Base-by-base conservation (phyloP, 306 rosid species). In the Quercus cerris region DNA sequence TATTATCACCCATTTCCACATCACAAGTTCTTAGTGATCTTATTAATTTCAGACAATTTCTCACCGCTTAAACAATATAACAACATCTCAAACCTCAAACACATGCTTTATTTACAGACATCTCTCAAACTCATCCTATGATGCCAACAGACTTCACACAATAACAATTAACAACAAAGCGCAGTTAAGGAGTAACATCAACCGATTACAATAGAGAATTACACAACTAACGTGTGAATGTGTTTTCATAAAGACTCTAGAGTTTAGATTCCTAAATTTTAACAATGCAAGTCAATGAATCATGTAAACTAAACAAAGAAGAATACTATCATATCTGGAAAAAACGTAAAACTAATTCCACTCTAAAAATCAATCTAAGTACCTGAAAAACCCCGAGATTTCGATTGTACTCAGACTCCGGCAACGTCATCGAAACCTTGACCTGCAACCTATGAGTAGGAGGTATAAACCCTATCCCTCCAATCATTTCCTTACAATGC, bases 361-460 rank as follows among this genome's bases (percentile, higher is more conserved):
- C 71, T 66, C 70, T 51, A 63, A 78, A 31, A 85, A 74, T 33
- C 23, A 69, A 78, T 62, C 19, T 56, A 80, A 41, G 70, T 83
- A 88, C 97, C 97, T 89, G 98, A 81, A 94, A 94, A 38, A 91
- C 49, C 75, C 97, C 98, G 20, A 94, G 94, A 79, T 89, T 91
- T 87, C 84, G 84, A 87, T 94, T 92, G 77, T 90, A 92, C 79
- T 87, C 91, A 0, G 98, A 94, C 85, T 91, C 97, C 1, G 95
- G 97, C 86, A 91, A 74, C 31, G 81, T 70, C 30, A 93, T 71
- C 19, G 81, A 84, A 75, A 92, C 86, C 62, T 59, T 79, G 67
- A 63, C 85, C 69, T 81, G 85, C 81, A 89, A 82, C 75, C 85
- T 85, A 55, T 89, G 94, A 69, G 70, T 83, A 63, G 75, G 73